phyloP scores from a whole-genome alignment of 495 filamentous ascomycete genomes.

The Tuber borchii region DNA sequence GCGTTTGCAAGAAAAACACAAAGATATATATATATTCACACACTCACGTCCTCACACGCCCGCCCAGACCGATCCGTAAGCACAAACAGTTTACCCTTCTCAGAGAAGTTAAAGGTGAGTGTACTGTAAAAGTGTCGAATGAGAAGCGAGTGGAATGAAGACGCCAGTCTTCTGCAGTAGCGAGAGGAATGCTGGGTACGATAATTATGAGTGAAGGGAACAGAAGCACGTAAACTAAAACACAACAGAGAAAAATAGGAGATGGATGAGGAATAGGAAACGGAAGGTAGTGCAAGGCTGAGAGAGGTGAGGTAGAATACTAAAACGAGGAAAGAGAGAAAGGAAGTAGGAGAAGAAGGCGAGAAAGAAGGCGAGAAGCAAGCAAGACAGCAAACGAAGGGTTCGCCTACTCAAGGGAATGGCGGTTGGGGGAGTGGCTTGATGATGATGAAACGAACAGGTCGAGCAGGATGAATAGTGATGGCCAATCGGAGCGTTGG shows the following conservation, averaged over 20 bases:
- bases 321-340: constrained; percentile 7
- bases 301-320: constrained; percentile 10
- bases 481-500: constrained; percentile 31
- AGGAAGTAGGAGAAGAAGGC: constrained; percentile 12
- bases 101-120: background rate
- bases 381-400: constrained; percentile 15
- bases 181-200: constrained; percentile 13
- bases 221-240: constrained; percentile 17
- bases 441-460: constrained; percentile 31
- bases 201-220: constrained; percentile 12
- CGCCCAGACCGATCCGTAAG: background rate
- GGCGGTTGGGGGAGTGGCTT: constrained; percentile 26
- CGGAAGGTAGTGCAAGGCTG: background rate
- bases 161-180: background rate
- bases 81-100: background rate
- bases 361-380: constrained; percentile 17
- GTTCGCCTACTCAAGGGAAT: constrained; percentile 21
- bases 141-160: background rate
- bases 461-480: constrained; percentile 21
- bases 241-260: constrained; percentile 19
- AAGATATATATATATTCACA: constrained; percentile 21
- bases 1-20: constrained; percentile 15
- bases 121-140: background rate
- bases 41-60: background rate
- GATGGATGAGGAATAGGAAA: constrained; percentile 16